Evolutionary conservation across 2,329 filamentous ascomycete species (phyloP).

Genomic region (Cadophora gregata): DNA sequence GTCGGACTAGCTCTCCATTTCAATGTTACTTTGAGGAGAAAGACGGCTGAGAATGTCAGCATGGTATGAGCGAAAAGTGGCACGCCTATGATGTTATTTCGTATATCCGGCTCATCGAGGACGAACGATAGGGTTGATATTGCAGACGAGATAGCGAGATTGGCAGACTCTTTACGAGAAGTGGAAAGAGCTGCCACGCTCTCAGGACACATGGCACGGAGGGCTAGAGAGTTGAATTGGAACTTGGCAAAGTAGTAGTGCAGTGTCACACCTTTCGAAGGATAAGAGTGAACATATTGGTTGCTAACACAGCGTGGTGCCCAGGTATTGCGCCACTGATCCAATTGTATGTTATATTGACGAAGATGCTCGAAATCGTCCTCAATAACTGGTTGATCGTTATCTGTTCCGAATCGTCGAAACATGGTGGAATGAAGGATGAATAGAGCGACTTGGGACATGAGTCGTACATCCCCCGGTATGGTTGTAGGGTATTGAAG

Average conservation of each 20-base stretch:
- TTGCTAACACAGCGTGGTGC: not conserved
- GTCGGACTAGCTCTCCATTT: not conserved
- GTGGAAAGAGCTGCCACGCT: not conserved
- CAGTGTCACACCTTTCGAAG: slow-evolving; percentile 1
- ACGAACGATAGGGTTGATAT: slow-evolving; percentile 5
- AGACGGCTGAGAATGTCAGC: not conserved
- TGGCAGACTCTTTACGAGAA: slow-evolving; percentile 6
- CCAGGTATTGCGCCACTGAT: not conserved
- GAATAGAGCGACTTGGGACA: slow-evolving; percentile 8
- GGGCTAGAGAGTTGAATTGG: slow-evolving; percentile 1
- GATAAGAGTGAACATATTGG: slow-evolving; percentile 5
- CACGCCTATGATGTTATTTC: slow-evolving; percentile 4
- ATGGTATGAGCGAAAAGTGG: slow-evolving; percentile 7
- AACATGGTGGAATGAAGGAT: not conserved
- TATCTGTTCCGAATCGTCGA: not conserved
- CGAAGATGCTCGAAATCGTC: not conserved
- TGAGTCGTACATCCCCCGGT: not conserved
- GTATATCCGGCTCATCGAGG: slow-evolving; percentile 8
- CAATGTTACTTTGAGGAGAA: slow-evolving; percentile 6
- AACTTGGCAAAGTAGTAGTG: slow-evolving; percentile 9
- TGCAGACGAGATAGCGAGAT: slow-evolving; percentile 4
- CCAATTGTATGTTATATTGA: slow-evolving; percentile 1
- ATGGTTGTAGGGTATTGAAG: not conserved
- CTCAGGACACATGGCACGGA: not conserved
- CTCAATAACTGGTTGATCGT: not conserved